A percentile compares a stretch with the other conserved stretches of the same genome.
Conservation (phyloP, 495 filamentous ascomycete species). For the Cercophora samala region DNA sequence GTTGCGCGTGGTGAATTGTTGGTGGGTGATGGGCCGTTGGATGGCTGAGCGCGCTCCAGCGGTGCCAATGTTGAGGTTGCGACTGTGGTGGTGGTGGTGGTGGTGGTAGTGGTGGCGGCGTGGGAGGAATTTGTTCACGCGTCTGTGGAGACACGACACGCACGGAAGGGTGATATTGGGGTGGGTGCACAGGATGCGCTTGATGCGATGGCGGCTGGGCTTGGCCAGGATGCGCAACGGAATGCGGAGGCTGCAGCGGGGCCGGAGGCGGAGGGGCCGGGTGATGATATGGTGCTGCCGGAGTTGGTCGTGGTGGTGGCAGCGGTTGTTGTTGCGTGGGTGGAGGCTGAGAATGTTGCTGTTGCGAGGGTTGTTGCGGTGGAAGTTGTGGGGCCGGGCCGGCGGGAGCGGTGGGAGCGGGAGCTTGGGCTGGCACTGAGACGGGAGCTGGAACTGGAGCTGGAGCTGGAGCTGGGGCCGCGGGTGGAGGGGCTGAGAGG, state of each 20-base stretch:
- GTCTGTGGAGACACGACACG: constrained; percentile 9
- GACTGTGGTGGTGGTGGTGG: constrained; percentile 5
- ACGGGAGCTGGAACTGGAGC: constrained; percentile 5
- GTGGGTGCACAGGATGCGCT: background rate
- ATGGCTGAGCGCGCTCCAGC: background rate
- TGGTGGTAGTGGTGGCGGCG: background rate
- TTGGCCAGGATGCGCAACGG: constrained; percentile 4
- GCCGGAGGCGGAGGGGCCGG: constrained; percentile 5
- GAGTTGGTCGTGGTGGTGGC: background rate
- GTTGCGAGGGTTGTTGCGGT: constrained; percentile 6
- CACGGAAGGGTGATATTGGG: background rate
- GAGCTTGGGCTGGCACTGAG: background rate
- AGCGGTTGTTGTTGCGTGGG: constrained; percentile 3
- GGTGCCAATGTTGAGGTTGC: constrained; percentile 17
- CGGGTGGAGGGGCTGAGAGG: constrained; percentile 15
- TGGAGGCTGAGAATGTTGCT: background rate
- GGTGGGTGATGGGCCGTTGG: constrained; percentile 7
- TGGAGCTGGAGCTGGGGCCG: constrained; percentile 9
- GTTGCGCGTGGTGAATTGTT: background rate
- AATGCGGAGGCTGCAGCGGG: constrained; percentile 10
- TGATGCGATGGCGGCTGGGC: constrained; percentile 2
- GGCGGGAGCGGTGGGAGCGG: constrained; percentile 2
- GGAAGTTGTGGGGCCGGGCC: background rate
- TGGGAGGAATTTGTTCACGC: constrained; percentile 14
- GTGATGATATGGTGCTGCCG: background rate